phyloP scores from a whole-genome alignment of 768 basidiomycete genomes.

The Leccinum barrowsii region DNA sequence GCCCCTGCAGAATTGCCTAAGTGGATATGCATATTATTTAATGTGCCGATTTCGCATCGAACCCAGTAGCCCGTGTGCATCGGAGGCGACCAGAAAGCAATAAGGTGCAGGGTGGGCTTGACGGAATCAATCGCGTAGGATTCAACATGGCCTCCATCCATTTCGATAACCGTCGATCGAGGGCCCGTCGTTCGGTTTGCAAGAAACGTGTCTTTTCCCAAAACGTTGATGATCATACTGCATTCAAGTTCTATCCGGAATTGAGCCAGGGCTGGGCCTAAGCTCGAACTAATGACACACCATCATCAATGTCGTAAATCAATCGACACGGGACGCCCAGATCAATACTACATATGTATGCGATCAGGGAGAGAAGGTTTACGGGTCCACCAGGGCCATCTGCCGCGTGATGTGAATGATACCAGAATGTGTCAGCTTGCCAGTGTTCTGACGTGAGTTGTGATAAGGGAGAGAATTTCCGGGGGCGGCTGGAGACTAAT shows the following conservation, averaged over 20 bases:
- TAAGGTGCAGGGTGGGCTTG: conserved; percentile 38
- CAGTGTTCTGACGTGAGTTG: conserved; percentile 22
- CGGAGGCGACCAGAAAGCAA: conserved; percentile 39
- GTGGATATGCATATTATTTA: conserved; percentile 13
- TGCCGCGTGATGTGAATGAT: conserved; percentile 18
- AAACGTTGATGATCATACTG: conserved; percentile 33
- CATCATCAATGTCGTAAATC: conserved; percentile 22
- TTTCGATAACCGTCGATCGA: conserved; percentile 35
- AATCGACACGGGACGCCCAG: conserved; percentile 4
- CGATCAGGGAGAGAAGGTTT: background rate
- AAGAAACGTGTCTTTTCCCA: conserved; percentile 33
- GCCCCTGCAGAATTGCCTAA: conserved; percentile 20
- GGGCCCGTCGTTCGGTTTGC: conserved; percentile 28
- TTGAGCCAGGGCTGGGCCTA: background rate
- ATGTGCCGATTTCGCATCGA: conserved; percentile 4
- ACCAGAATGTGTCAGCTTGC: conserved; percentile 42
- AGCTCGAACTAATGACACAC: conserved; percentile 1
- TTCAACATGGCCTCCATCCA: conserved; percentile 37
- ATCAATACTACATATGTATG: too few species aligned
- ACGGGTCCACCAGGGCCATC: conserved; percentile 45
- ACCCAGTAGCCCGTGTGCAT: conserved; percentile 39
- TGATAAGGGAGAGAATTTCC: conserved; percentile 32
- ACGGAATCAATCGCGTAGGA: conserved; percentile 37
- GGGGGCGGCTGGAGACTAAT: conserved; percentile 36
- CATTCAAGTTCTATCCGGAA: background rate